Evolutionary conservation across 495 filamentous ascomycete genomes (phyloP), one percentile per base, ranked within the genome.

Genomic region (Aspergillus incahuasiensis): DNA sequence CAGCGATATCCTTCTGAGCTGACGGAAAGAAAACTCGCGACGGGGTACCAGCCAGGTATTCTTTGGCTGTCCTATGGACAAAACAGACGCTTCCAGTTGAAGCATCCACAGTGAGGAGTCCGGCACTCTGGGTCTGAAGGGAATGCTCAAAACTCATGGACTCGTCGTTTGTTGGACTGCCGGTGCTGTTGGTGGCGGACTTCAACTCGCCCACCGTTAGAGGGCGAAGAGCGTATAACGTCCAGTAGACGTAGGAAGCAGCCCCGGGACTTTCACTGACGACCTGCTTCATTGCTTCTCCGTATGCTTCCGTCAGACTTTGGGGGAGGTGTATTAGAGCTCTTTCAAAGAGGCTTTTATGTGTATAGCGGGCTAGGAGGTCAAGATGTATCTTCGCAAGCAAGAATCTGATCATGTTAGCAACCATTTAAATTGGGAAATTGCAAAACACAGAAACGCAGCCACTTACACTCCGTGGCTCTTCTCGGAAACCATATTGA

Each of bases 41-140:
- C 11, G 68, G 64, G 0, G 70, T 24, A 0, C 67, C 67, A 11
- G 28, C 53, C 1, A 73, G 56, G n/a, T 71, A 69, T 13, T 71
- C 70, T 35, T 66, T 68, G 0, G 67, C 70, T 0, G 70, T 73
- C 28, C 52, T 58, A 40, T 73, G 70, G 9, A 71, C 65, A 7
- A 73, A 54, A 0, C 28, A 59, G 18, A 73, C 67, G 0, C 59
- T 68, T 0, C 67, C 63, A 8, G 50, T 54, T 13, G 60, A 22
- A 0, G 65, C 52, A 43, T 73, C 65, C 13, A 73, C 54, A 0
- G 58, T 61, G 18, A 73, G 18, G 5, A 73, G 53, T 0, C 70
- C 70, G 0, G 59, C 54, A 3, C 22, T 54, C 30, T 69, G 21
- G 4, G 21, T 39, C 15, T 62, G 60, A 13, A 69, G 24, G 1